phyloP scores from a whole-genome alignment of 2,329 filamentous ascomycete genomes.

The Colletotrichum sublineola region DNA sequence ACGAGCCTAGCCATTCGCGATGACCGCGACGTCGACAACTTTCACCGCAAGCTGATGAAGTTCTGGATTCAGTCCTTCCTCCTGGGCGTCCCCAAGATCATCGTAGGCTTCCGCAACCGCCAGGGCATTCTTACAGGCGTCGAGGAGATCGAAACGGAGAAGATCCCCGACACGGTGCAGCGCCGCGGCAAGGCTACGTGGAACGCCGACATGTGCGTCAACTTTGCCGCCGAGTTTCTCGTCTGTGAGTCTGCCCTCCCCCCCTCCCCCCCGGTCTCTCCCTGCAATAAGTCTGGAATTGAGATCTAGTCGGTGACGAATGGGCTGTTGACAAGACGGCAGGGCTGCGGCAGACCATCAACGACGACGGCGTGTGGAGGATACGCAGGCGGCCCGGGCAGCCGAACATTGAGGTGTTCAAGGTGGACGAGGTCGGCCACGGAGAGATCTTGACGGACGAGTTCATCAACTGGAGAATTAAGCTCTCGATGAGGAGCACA shows the following conservation, averaged over 20 bases:
- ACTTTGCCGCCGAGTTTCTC: slow-evolving; percentile 84
- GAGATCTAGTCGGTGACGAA: background rate
- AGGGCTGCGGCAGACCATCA: slow-evolving; percentile 75
- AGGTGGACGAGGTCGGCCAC: slow-evolving; percentile 79
- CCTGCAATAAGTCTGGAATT: background rate
- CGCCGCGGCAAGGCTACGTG: slow-evolving; percentile 76
- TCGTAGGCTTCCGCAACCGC: slow-evolving; percentile 87
- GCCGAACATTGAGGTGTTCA: slow-evolving; percentile 78
- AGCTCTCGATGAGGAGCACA: slow-evolving; percentile 57
- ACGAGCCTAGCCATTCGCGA: slow-evolving; percentile 81
- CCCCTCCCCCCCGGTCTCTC: background rate
- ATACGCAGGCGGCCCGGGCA: slow-evolving; percentile 76
- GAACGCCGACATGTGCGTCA: slow-evolving; percentile 95
- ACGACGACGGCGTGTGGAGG: slow-evolving; percentile 83
- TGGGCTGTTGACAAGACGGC: background rate
- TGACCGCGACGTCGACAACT: slow-evolving; percentile 78
- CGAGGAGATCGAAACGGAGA: slow-evolving; percentile 84
- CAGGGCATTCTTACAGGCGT: slow-evolving; percentile 78
- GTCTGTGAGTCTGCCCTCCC: slow-evolving; percentile 70
- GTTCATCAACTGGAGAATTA: slow-evolving; percentile 82
- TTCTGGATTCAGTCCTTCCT: slow-evolving; percentile 98
- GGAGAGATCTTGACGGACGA: slow-evolving; percentile 82
- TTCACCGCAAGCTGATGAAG: slow-evolving; percentile 91
- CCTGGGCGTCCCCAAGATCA: slow-evolving; percentile 90
- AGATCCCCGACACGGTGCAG: slow-evolving; percentile 82